Conservation (phyloP, 2,329 filamentous ascomycete species). For the Lasiodiplodia gonubiensis region DNA sequence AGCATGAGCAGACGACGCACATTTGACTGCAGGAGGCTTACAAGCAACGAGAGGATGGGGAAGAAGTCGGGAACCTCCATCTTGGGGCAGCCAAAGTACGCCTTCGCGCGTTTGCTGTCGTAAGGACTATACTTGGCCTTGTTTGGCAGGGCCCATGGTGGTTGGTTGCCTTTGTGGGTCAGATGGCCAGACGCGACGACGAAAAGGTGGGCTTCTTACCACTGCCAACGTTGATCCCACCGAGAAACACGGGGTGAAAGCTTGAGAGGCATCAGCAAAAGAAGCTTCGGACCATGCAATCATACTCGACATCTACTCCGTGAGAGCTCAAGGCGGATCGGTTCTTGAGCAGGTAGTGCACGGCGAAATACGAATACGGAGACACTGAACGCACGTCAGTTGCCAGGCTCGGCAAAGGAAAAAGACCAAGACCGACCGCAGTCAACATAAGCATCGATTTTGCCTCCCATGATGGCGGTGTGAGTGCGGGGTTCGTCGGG, state of each 20-base stretch:
- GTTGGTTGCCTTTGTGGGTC: slow-evolving; percentile 66
- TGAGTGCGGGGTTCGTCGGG: background rate
- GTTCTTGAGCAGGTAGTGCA: slow-evolving; percentile 65
- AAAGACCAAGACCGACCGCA: slow-evolving; percentile 58
- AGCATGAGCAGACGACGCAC: slow-evolving; percentile 26
- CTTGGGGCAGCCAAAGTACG: slow-evolving; percentile 55
- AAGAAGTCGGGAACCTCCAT: slow-evolving; percentile 57
- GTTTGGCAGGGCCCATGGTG: slow-evolving; percentile 72
- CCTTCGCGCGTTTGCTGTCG: slow-evolving; percentile 57
- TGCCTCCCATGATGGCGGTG: slow-evolving; percentile 58
- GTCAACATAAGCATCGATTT: slow-evolving; percentile 71
- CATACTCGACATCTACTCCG: slow-evolving; percentile 70
- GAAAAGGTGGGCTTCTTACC: slow-evolving; percentile 36
- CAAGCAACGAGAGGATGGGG: slow-evolving; percentile 60
- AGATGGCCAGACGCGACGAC: background rate
- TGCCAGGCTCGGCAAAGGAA: background rate
- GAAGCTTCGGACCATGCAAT: background rate
- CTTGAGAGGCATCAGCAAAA: slow-evolving; percentile 47
- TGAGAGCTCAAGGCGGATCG: slow-evolving; percentile 61
- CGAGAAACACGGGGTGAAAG: slow-evolving; percentile 73
- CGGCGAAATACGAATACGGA: slow-evolving; percentile 58
- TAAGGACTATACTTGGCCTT: slow-evolving; percentile 66
- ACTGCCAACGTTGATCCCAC: slow-evolving; percentile 51
- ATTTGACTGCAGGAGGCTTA: slow-evolving; percentile 34
- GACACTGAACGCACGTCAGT: slow-evolving; percentile 61